Percentiles rank a stretch among this genome's conserved stretches.
Evolutionary conservation across 441 rosid genomes (phyloP).

Genomic region (Euphorbia celastroides): DNA sequence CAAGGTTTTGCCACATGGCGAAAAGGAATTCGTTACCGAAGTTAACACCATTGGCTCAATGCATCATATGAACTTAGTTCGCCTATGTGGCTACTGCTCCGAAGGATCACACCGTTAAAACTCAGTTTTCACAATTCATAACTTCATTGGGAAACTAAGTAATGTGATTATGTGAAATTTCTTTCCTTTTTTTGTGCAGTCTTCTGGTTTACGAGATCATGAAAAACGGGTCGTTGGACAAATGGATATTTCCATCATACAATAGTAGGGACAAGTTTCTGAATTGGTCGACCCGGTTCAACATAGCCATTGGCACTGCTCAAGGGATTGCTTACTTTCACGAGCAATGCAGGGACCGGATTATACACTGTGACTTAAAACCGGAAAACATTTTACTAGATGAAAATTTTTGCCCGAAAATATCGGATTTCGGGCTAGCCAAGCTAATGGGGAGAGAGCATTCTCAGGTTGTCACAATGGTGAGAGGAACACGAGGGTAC

Average conservation of each 20-base stretch:
- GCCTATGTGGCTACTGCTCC: constrained; percentile 79
- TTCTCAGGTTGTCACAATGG: constrained; percentile 83
- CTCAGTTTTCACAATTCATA: no score
- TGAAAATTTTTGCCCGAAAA: constrained; percentile 67
- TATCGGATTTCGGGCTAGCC: constrained; percentile 93
- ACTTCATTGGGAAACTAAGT: no score
- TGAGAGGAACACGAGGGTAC: constrained; percentile 92
- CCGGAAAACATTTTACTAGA: constrained; percentile 93
- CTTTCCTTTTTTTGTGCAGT: no score
- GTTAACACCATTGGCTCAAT: constrained; percentile 91
- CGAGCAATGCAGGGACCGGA: constrained; percentile 76
- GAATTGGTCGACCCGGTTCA: constrained; percentile 78
- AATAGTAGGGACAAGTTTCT: constrained; percentile 31
- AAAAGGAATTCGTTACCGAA: constrained; percentile 80
- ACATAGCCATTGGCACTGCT: constrained; percentile 84
- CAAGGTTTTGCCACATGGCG: constrained; percentile 74
- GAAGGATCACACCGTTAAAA: no score
- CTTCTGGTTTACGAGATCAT: constrained; percentile 85
- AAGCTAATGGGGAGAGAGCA: constrained; percentile 93
- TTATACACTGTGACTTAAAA: constrained; percentile 87
- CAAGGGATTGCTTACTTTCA: constrained; percentile 93
- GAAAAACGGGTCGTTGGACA: constrained; percentile 78
- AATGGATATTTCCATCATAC: constrained; percentile 73
- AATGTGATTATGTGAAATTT: no score
- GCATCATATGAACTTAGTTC: constrained; percentile 94